Conservation (phyloP, 441 rosid species). For the Populus hybrid region DNA sequence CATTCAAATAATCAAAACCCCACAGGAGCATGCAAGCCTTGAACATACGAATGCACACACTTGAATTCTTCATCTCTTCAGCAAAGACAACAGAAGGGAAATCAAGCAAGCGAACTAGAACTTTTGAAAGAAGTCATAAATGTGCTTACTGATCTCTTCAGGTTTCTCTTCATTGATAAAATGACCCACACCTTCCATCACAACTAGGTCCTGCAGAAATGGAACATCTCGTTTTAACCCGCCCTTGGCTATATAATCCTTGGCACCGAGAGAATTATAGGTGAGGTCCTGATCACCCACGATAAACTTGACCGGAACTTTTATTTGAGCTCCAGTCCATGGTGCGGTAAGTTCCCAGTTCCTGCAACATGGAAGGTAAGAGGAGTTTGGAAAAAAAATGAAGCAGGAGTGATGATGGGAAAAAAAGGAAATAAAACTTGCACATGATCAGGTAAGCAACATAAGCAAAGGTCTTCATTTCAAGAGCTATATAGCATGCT, state of each 20-base stretch:
- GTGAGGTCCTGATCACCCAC: slow-evolving; percentile 46
- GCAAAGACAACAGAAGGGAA: too few relatives aligned
- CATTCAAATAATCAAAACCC: background rate
- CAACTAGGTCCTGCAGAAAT: slow-evolving; percentile 36
- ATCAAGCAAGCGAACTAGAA: background rate
- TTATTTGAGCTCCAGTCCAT: slow-evolving; percentile 40
- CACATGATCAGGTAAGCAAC: background rate
- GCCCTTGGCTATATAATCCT: slow-evolving; percentile 43
- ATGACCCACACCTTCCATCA: slow-evolving; percentile 45
- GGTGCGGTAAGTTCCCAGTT: slow-evolving; percentile 51
- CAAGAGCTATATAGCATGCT: too few relatives aligned
- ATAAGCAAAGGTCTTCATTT: too few relatives aligned
- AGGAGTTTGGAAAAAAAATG: background rate
- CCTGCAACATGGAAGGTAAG: slow-evolving; percentile 20
- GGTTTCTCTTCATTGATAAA: slow-evolving; percentile 51
- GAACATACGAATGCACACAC: background rate
- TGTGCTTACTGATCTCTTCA: slow-evolving; percentile 32
- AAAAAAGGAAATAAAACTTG: background rate
- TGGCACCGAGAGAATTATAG: slow-evolving; percentile 40
- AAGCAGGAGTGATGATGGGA: background rate
- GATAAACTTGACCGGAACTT: slow-evolving; percentile 43
- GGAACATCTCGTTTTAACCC: slow-evolving; percentile 41
- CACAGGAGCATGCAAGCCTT: background rate
- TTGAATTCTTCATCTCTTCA: background rate
- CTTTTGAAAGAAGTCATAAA: slow-evolving; percentile 29